These are phyloP conservation scores for Hymenoscyphus occultus DNA, from an alignment of 2,329 filamentous ascomycete genomes.

Conservation along the genomic window DNA sequence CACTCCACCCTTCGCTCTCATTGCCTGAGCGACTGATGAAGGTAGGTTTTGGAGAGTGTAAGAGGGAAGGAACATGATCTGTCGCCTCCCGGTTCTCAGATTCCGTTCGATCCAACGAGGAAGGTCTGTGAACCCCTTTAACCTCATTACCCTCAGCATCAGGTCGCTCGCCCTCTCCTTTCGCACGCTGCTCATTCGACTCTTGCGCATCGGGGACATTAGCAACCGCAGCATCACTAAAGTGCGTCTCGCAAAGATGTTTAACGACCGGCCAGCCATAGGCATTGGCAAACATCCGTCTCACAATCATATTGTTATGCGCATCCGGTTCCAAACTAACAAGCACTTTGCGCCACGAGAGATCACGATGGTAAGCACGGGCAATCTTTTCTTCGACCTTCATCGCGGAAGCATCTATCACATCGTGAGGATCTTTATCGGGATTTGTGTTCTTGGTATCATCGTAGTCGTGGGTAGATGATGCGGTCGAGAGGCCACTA, in stretches of 20 bases:
- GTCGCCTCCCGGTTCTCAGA: slow-evolving; percentile 48
- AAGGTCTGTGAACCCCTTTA: slow-evolving; percentile 33
- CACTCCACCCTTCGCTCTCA: slow-evolving; percentile 51
- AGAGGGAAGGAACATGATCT: slow-evolving; percentile 37
- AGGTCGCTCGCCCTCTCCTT: slow-evolving; percentile 53
- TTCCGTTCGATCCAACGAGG: slow-evolving; percentile 38
- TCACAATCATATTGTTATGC: slow-evolving; percentile 97
- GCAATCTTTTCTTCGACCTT: slow-evolving; percentile 98
- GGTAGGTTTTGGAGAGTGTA: slow-evolving; percentile 17
- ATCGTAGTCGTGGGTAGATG: slow-evolving; percentile 50
- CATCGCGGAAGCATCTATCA: slow-evolving; percentile 65
- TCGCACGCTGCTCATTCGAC: slow-evolving; percentile 65
- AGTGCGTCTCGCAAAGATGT: slow-evolving; percentile 92
- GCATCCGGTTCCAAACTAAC: slow-evolving; percentile 95
- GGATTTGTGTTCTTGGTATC: slow-evolving; percentile 48
- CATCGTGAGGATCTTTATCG: slow-evolving; percentile 44
- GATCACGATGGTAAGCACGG: slow-evolving; percentile 83
- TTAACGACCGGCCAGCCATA: slow-evolving; percentile 97
- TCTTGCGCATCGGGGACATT: slow-evolving; percentile 66
- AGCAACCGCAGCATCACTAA: slow-evolving; percentile 69
- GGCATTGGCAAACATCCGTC: slow-evolving; percentile 94
- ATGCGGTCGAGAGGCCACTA: slow-evolving; percentile 39
- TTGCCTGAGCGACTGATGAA: slow-evolving; percentile 9
- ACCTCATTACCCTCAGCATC: slow-evolving; percentile 66
- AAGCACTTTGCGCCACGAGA: slow-evolving; percentile 95